Conservation (phyloP, 805 yeast genomes). For the Kazachstania kunashirensis region DNA sequence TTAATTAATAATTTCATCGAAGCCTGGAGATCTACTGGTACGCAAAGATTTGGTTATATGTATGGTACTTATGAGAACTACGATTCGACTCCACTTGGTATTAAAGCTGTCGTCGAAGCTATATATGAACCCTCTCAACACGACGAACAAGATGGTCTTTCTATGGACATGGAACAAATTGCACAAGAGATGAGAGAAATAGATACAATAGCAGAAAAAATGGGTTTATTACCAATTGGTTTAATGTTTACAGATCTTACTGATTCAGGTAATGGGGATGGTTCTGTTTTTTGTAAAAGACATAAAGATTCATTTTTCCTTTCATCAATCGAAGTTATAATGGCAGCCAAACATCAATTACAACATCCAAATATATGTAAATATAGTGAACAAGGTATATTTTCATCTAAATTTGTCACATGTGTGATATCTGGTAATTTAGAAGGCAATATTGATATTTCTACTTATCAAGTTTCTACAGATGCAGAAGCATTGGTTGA, state of each 20-base stretch:
- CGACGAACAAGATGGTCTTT: conserved; percentile 78
- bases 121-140: conserved; percentile 89
- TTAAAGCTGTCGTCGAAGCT: conserved; percentile 88
- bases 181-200: conserved; percentile 37
- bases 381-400: conserved; percentile 53
- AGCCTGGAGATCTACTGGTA: conserved; percentile 81
- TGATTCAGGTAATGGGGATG: conserved; percentile 80
- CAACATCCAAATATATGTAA: conserved; percentile 52
- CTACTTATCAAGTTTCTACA: conserved; percentile 81
- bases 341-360: conserved; percentile 74
- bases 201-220: conserved; percentile 41
- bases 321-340: conserved; percentile 74
- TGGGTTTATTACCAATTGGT: conserved; percentile 71
- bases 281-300: conserved; percentile 83
- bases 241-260: conserved; percentile 80
- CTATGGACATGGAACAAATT: conserved; percentile 41
- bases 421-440: conserved; percentile 89
- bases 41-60: conserved; percentile 77
- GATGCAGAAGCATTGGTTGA: conserved; percentile 79
- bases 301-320: conserved; percentile 86
- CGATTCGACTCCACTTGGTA: conserved; percentile 73
- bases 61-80: conserved; percentile 74
- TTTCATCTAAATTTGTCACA: conserved; percentile 85
- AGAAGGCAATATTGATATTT: conserved; percentile 80
- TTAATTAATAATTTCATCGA: conserved; percentile 79